Evolutionary conservation across 176 grass and related monocot genomes (phyloP).

Genomic region (Bromus sterilis): DNA sequence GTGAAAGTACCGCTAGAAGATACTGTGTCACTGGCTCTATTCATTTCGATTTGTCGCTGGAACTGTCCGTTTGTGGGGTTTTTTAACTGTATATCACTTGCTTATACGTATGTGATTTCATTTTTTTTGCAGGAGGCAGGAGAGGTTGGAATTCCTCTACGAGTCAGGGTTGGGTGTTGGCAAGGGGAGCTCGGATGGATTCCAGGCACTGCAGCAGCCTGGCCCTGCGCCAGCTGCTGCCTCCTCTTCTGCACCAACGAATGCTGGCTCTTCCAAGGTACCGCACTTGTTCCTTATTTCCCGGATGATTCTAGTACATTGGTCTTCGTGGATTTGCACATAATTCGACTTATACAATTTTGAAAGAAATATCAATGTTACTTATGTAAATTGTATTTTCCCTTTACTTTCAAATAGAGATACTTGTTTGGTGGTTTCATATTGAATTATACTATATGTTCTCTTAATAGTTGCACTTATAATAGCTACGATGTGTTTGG

Average conservation of each 20-base stretch:
- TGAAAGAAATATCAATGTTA: neutral
- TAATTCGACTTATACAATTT: neutral
- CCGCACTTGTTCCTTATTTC: neutral
- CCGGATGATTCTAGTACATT: neutral
- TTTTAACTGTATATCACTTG: too few relatives aligned
- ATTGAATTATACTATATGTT: neutral
- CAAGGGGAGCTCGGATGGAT: conserved; percentile 83
- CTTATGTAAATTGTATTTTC: neutral
- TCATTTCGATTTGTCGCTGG: neutral
- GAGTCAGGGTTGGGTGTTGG: conserved; percentile 88
- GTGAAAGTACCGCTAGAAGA: neutral
- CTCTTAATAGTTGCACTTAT: neutral
- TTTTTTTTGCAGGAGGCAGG: conserved; percentile 57
- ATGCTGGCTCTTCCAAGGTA: conserved; percentile 71
- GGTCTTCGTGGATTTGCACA: neutral
- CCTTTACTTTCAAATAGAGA: neutral
- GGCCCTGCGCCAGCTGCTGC: conserved; percentile 6
- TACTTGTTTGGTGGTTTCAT: neutral
- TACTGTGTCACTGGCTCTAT: neutral
- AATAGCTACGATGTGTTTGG: neutral
- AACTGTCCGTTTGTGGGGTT: neutral
- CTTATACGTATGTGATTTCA: neutral
- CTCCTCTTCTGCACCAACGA: conserved; percentile 20
- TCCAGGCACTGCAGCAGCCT: conserved; percentile 68
- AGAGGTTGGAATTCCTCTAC: conserved; percentile 95